Percentiles rank a stretch among this genome's conserved stretches.
Conservation (phyloP, 768 basidiomycete species). For the Boletus subparvulus region DNA sequence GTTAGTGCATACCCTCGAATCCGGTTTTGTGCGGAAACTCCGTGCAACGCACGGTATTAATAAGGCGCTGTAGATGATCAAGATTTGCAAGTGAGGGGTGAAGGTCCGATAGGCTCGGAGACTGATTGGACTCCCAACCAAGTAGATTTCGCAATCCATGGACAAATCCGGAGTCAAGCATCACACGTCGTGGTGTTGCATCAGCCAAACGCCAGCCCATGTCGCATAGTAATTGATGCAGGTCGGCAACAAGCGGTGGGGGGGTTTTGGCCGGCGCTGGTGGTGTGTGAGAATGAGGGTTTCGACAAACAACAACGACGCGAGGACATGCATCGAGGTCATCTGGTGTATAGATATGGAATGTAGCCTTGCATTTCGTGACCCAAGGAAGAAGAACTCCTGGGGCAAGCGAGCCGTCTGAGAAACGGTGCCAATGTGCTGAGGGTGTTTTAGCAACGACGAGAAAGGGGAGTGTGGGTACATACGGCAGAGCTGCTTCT, state of each 20-base stretch:
- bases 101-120: neutral
- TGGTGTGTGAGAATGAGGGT: constrained; percentile 4
- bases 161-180: constrained; percentile 6
- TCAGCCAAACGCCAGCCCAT: constrained; percentile 1
- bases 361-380: neutral
- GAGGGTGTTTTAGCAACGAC: neutral
- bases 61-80: neutral
- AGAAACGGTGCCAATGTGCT: neutral
- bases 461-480: neutral
- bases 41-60: neutral
- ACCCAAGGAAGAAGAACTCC: neutral
- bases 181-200: neutral
- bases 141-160: neutral
- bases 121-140: neutral
- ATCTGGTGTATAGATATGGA: neutral
- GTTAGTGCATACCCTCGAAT: neutral
- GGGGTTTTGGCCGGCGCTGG: neutral
- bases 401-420: neutral
- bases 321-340: neutral
- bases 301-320: constrained; percentile 4
- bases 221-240: neutral
- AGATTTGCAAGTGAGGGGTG: constrained; percentile 4
- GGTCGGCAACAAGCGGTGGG: neutral
- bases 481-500: neutral
- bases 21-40: neutral